Evolutionary conservation across 305 asterid species (phyloP), one percentile per base, ranked within the genome.

Genomic region (Andrographis paniculata): DNA sequence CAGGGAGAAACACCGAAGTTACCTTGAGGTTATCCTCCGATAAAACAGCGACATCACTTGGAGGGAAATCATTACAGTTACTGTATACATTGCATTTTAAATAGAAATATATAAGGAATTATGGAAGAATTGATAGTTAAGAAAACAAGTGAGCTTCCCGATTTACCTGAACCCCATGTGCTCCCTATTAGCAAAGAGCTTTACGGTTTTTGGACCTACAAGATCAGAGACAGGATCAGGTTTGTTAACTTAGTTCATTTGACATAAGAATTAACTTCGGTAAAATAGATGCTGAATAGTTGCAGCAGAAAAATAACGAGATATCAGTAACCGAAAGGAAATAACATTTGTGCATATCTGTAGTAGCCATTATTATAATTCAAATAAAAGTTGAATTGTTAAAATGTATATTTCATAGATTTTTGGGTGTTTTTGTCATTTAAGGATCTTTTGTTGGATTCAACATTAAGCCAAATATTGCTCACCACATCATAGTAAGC

Each of bases 161-260:
- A 8, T 16, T 61, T 67, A 85, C 97, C 97, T 89, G 75, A 89
- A 89, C 33, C 98, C 98, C 87, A 89, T 89, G 76, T 89, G 88
- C 75, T 89, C 88, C 82, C 67, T 78, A 77, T 89, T 89, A 52
- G 94, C 79, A 64, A 72, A 88, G 56, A 86, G 79, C 78, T 86
- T 89, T 64, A 89, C 84, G 22, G 83, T 80, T 69, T 76, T 89
- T 52, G 96, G 98, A 48, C 94, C 98, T 89, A 69, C 31, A 58
- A 44, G 56, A 27, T 56, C 28, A 13, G 53, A 59, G 10, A 21
- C 38, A 27, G 27, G 12, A 7, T 33, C 8, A 33, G 4, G n/a
- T n/a, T 7, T 10, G 13, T 11, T 31, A 27, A 20, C 17, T 22
- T 16, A 17, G 14, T 43, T 51, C 18, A 21, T 24, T 48, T 35